Evolutionary conservation across 2,329 filamentous ascomycete species (phyloP).

Genomic region (Colletotrichum somersetense): DNA sequence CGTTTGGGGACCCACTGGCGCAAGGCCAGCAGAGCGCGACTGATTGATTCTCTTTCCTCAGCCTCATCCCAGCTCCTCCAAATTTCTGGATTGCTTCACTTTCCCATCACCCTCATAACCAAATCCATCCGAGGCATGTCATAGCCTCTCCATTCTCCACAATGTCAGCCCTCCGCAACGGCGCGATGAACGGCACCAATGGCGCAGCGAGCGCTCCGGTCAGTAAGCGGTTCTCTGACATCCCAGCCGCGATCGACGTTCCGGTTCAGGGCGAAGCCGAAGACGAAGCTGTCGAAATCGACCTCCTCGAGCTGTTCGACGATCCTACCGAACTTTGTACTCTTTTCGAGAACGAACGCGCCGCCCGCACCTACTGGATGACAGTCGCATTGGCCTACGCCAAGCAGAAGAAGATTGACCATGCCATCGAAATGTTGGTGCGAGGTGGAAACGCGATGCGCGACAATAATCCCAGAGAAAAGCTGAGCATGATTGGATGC

Average conservation of each 20-base stretch:
- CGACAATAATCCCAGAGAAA: conserved; percentile 80
- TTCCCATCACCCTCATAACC: conserved; percentile 21
- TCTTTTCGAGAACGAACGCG: conserved; percentile 92
- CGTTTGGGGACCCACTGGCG: conserved; percentile 22
- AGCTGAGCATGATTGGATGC: conserved; percentile 85
- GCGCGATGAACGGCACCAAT: conserved; percentile 59
- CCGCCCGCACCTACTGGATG: conserved; percentile 95
- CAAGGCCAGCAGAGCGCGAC: conserved; percentile 38
- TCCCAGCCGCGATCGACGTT: conserved; percentile 75
- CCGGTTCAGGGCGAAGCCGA: conserved; percentile 74
- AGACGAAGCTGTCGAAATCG: conserved; percentile 88
- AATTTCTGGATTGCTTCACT: conserved; percentile 25
- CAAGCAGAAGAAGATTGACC: conserved; percentile 93
- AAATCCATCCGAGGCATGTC: conserved; percentile 35
- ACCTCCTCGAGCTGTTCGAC: conserved; percentile 89
- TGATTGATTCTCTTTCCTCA: conserved; percentile 34
- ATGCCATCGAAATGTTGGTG: conserved; percentile 79
- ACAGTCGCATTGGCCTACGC: conserved; percentile 97
- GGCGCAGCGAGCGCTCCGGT: conserved; percentile 53
- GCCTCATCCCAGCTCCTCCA: conserved; percentile 38
- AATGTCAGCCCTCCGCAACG: conserved; percentile 61
- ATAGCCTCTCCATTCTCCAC: conserved; percentile 39
- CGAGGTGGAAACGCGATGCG: conserved; percentile 81
- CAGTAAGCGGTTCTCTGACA: conserved; percentile 73
- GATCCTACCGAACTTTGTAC: conserved; percentile 96